Base-by-base conservation (phyloP, 805 yeast species). In the Pichia insulana region DNA sequence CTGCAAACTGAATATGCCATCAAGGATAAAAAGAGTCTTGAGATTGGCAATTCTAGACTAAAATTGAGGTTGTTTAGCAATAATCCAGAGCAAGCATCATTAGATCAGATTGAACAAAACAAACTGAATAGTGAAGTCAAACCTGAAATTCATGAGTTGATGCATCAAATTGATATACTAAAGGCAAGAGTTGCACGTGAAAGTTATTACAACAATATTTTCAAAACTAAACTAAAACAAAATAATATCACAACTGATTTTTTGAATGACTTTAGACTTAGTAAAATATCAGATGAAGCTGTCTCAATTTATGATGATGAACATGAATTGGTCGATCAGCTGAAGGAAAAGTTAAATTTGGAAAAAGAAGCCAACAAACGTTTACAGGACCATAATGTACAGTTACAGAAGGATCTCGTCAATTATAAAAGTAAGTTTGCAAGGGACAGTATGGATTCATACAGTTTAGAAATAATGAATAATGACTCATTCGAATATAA, bases 151-250 rank as follows among this genome's bases (percentile, higher is more conserved):
- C 41, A 41, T 26, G 38, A 44, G 45, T 56, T 80, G 35, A 62
- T 67, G 19, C 77, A 81, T 36, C 86, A 81, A 45, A 53, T 80
- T 40, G 69, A 71, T 27, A 62, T 81, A 50, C 59, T 83, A 12
- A 82, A 80, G 49, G 73, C 80, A 2, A 69, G 84, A 50, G 56
- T 78, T n/a, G 80, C 82, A 2, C 69, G 80, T n/a, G 80, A 78
- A 39, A 68, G 79, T 7, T 74, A 74, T 47, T 82, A 77, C 42
- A 74, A 70, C 45, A 77, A 73, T 52, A 73, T 63, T 39, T 54
- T 68, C 47, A 67, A 61, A 36, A 69, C 71, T 11, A 69, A 68
- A 35, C 41, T 75, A 4, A 62, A 63, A 27, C 41, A 35, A 30
- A 19, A 35, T 42, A 42, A 37, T 17, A 46, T 30, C 22, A 10